Evolutionary conservation across 495 filamentous ascomycete genomes (phyloP).

Genomic region (Recurvomyces mirabilis): DNA sequence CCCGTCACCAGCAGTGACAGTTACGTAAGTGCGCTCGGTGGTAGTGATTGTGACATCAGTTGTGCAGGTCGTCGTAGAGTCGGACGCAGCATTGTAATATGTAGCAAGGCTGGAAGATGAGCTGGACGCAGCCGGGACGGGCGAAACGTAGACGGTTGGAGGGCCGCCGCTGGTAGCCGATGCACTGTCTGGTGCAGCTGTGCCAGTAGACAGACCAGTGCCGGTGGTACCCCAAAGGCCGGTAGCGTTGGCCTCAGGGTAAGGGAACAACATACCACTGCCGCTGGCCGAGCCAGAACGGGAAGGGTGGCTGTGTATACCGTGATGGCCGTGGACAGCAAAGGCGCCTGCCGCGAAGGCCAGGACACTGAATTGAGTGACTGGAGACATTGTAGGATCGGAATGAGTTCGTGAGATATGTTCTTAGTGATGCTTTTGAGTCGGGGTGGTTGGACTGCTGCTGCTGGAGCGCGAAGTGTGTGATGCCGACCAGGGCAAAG

Average conservation of each 20-base stretch:
- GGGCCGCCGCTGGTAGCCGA: not conserved
- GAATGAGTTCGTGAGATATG: not conserved
- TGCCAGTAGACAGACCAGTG: constrained; percentile 8
- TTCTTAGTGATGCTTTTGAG: not conserved
- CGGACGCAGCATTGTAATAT: not conserved
- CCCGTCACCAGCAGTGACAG: constrained; percentile 7
- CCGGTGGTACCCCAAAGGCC: constrained; percentile 10
- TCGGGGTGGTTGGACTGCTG: constrained; percentile 13
- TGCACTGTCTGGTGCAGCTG: not conserved
- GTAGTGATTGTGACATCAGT: constrained; percentile 17
- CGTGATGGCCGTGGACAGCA: constrained; percentile 11
- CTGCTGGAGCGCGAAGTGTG: constrained; percentile 15
- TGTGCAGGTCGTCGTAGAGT: constrained; percentile 4
- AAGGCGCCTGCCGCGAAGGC: constrained; percentile 15
- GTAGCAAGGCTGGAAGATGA: not conserved
- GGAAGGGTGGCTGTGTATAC: constrained; percentile 13
- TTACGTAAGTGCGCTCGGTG: constrained; percentile 1
- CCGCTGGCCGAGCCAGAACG: constrained; percentile 3
- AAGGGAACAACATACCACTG: constrained; percentile 16
- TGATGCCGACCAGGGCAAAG: constrained; percentile 31
- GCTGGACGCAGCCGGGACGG: not conserved
- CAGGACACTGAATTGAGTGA: constrained; percentile 14
- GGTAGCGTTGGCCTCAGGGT: constrained; percentile 16
- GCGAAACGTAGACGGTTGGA: constrained; percentile 1
- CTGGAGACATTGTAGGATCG: constrained; percentile 13